A percentile compares a stretch with the other conserved stretches of the same genome.
These are phyloP conservation scores for Aspergillus fumigatiaffinis DNA, from an alignment of 2,329 filamentous ascomycete genomes.

Conservation along the genomic window DNA sequence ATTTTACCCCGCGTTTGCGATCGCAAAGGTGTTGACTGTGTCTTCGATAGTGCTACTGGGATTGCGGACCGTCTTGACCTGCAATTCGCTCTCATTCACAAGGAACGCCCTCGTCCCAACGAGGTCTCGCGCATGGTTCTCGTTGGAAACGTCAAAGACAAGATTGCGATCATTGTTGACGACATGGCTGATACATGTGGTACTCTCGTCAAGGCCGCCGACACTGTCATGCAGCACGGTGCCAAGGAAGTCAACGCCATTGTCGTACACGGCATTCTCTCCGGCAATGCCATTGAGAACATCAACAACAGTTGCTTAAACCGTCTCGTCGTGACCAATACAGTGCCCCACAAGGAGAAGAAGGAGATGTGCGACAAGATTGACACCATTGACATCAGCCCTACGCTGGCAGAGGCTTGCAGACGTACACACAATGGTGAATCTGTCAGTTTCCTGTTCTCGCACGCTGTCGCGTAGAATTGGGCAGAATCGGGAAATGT, in stretches of 20 bases:
- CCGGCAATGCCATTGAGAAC: slow-evolving; percentile 81
- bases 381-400: slow-evolving; percentile 87
- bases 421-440: slow-evolving; percentile 50
- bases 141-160: slow-evolving; percentile 88
- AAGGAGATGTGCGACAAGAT: slow-evolving; percentile 73
- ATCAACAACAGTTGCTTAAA: slow-evolving; percentile 73
- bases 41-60: slow-evolving; percentile 64
- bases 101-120: slow-evolving; percentile 87
- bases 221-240: slow-evolving; percentile 80
- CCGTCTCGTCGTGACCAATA: slow-evolving; percentile 86
- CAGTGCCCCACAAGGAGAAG: slow-evolving; percentile 76
- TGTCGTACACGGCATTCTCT: slow-evolving; percentile 90
- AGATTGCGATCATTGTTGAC: slow-evolving; percentile 92
- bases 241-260: slow-evolving; percentile 88
- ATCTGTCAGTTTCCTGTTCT: slow-evolving; percentile 50
- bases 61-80: slow-evolving; percentile 90
- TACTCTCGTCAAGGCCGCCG: slow-evolving; percentile 81
- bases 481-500: neutral
- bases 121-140: slow-evolving; percentile 92
- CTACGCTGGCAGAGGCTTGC: slow-evolving; percentile 58
- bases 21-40: neutral
- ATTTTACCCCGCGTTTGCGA: neutral
- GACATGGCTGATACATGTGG: slow-evolving; percentile 98
- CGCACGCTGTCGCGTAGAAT: slow-evolving; percentile 41
- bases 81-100: slow-evolving; percentile 92